Evolutionary conservation across 1,284 basidiomycete genomes (phyloP).

Genomic region (Moesziomyces parantarcticus): DNA sequence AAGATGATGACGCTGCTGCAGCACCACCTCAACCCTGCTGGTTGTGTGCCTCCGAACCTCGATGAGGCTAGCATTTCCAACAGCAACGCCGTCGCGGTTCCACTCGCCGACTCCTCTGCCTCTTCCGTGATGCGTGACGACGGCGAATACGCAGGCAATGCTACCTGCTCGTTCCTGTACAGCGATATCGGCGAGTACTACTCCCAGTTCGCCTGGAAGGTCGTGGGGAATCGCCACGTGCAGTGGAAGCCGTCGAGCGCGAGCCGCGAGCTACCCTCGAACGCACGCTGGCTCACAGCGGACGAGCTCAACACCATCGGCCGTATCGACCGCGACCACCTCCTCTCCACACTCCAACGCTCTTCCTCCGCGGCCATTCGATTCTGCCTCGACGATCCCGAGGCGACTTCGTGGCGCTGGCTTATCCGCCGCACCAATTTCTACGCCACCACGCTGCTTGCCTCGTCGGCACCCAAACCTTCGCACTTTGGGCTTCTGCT

Average conservation of each 20-base stretch:
- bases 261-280: constrained; percentile 1
- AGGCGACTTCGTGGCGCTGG: constrained; percentile 46
- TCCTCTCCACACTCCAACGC: constrained; percentile 18
- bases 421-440: constrained; percentile 38
- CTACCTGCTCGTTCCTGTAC: constrained; percentile 73
- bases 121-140: constrained; percentile 13
- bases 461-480: constrained; percentile 23
- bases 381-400: constrained; percentile 41
- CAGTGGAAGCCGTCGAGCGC: constrained; percentile 21
- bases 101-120: constrained; percentile 1
- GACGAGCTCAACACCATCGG: constrained; percentile 27
- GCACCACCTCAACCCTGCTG: constrained; percentile 69
- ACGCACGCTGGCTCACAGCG: constrained; percentile 16
- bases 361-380: constrained; percentile 3
- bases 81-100: constrained; percentile 4
- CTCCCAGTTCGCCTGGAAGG: constrained; percentile 69
- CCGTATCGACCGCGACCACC: constrained; percentile 21
- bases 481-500: constrained; percentile 19
- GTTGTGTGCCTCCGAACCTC: constrained; percentile 1
- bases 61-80: constrained; percentile 1
- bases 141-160: constrained; percentile 68
- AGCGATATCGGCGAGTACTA: constrained; percentile 77
- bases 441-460: constrained; percentile 29
- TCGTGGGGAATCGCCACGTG: constrained; percentile 30
- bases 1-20: constrained; percentile 74